Base-by-base conservation (phyloP, 345 rosid species). In the Clausena lansium region DNA sequence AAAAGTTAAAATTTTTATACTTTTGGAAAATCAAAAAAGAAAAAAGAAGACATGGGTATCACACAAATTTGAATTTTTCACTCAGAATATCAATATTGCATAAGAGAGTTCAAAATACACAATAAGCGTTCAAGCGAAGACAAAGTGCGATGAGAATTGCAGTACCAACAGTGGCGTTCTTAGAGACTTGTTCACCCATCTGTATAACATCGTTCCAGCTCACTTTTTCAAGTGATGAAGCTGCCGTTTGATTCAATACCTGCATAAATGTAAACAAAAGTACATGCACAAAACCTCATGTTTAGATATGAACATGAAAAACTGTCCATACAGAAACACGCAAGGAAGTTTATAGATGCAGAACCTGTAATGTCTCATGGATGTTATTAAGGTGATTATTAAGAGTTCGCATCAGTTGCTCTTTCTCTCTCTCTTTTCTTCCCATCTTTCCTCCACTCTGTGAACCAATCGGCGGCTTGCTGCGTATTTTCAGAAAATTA, bases 151-250 rank as follows among this genome's bases (percentile, higher is more conserved):
- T 30, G 15, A 70, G n/a, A 47, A 63, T 30, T 63, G 24, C 69
- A 71, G 20, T 79, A 93, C 99, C 94, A 71, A 88, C 83, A 61
- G 99, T 93, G 78, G 98, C 98, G 88, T 93, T 93, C 84, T 89
- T 93, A 79, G 92, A 91, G 71, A 92, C 90, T 55, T 89, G 90
- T 22, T 91, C 98, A 47, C 90, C 94, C 97, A 92, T 84, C 83
- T 89, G 91, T 52, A 88, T 73, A 79, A 90, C 95, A 72, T 92
- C 94, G 32, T 75, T 86, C 98, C 99, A 93, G 77, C 76, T 84
- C 65, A 84, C 84, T 86, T 86, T 88, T 61, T 89, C 87, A 39
- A 82, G 73, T 52, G 87, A 86, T 9, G 91, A 71, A 68, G 88
- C 57, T 58, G 91, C 87, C 59, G 83, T 60, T 68, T 86, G 88